Conservation (phyloP, 306 rosid genomes). For the Cucumis cinereus region DNA sequence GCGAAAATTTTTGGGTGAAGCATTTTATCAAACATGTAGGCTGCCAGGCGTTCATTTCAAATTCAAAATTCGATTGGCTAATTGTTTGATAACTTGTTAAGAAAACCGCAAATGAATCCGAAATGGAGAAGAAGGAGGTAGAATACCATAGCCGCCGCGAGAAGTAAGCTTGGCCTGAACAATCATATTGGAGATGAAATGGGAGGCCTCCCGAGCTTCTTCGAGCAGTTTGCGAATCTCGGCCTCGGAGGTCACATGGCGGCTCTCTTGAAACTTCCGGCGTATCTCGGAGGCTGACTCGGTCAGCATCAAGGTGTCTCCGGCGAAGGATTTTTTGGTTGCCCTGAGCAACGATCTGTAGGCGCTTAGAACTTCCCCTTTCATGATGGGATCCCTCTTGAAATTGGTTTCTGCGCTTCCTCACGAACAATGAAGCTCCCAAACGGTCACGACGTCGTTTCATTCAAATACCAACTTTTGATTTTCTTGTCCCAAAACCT, state of each 20-base stretch:
- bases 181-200: slow-evolving; percentile 67
- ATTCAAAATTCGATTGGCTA: not conserved
- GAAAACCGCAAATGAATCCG: not conserved
- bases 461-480: not conserved
- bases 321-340: slow-evolving; percentile 59
- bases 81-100: not conserved
- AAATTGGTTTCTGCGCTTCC: not conserved
- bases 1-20: not conserved
- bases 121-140: not conserved
- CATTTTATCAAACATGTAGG: not conserved
- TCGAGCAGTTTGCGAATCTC: slow-evolving; percentile 68
- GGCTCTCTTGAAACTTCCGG: slow-evolving; percentile 63
- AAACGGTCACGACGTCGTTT: slow-evolving; percentile 8
- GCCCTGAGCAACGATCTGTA: slow-evolving; percentile 71
- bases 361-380: slow-evolving; percentile 53
- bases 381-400: slow-evolving; percentile 28
- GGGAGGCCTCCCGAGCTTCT: slow-evolving; percentile 72
- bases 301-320: slow-evolving; percentile 54
- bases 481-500: too few relatives aligned
- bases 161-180: slow-evolving; percentile 77
- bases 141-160: slow-evolving; percentile 48
- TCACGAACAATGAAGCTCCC: not conserved
- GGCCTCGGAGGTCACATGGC: slow-evolving; percentile 31
- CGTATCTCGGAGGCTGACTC: slow-evolving; percentile 65
- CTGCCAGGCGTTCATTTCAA: not conserved